Conservation (phyloP, 495 filamentous ascomycete genomes). For the Penicillium alfredii region DNA sequence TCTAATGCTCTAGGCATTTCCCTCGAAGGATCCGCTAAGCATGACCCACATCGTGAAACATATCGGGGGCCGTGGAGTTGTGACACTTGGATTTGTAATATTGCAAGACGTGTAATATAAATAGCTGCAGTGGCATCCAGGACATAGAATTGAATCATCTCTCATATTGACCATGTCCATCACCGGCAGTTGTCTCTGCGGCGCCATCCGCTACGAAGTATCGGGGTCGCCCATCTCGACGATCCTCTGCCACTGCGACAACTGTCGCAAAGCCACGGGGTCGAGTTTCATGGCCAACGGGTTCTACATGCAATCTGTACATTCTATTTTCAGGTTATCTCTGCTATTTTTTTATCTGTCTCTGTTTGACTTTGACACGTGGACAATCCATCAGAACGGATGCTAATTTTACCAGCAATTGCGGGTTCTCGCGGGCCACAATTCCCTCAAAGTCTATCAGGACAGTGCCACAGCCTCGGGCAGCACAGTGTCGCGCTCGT, state of each 20-base stretch:
- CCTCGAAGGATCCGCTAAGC: no score
- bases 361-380: no score
- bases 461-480: conserved; percentile 3
- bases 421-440: conserved; percentile 4
- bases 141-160: no score
- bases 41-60: no score
- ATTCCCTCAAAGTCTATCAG: conserved; percentile 4
- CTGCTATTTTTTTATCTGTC: no score
- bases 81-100: no score
- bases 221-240: conserved; percentile 4
- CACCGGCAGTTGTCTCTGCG: conserved; percentile 13
- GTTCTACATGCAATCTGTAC: conserved; percentile 10
- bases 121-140: no score
- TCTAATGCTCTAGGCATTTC: no score
- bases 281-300: conserved; percentile 13
- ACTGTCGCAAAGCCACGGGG: conserved; percentile 12
- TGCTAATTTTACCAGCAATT: conserved; percentile 1
- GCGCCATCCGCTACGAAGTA: conserved; percentile 10
- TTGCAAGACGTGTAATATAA: no score
- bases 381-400: neutral
- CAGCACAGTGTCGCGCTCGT: conserved; percentile 5
- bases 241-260: conserved; percentile 14
- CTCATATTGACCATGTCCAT: conserved; percentile 24
- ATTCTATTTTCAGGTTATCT: no score
- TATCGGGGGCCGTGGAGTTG: no score